Evolutionary conservation across 164 flowering plant genomes (phyloP), one percentile per base, ranked within the genome.

Genomic region (Warburgia ugandensis): DNA sequence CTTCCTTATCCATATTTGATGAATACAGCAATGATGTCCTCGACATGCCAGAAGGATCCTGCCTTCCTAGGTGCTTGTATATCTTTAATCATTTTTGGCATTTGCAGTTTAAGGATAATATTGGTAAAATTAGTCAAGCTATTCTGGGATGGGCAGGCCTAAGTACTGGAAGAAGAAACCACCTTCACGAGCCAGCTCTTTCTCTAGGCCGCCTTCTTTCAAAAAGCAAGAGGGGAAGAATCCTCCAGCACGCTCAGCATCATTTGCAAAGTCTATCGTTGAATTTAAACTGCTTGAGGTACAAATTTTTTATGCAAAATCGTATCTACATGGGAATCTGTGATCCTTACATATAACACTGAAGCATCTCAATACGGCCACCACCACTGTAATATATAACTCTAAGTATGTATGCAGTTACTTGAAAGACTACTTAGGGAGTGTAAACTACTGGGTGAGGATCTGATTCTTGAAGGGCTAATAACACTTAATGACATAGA

Each of bases 21-120:
- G 97, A 91, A 55, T 85, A 91, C 69, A 75, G 79, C 77, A 91
- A 87, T 50, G 97, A 91, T 52, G 42, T 91, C 19, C 84, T 91
- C 17, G 87, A 80, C 76, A 74, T 84, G 87, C 73, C 58, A 4
- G 95, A 87, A 68, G 83, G 96, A 35, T 73, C 96, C 45, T 83
- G 87, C 61, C 79, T 91, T 60, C 96, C 97, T 3, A 83, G 83
- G 97, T 91, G 47, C 31, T 32, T 4, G 45, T 48, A 19, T 26
- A 35, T 31, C 5, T 30, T 12, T 3, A 30, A 21, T 23, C 5
- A 0, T 30, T 17, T 30, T 48, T 30, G 6, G 19, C 19, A 56
- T n/a, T 49, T 35, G 21, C 7, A 13, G 2, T 20, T 1, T 23
- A 27, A 27, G 2, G 30, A 22, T 10, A 31, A 8, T 47, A 12